Evolutionary conservation across 306 rosid genomes (phyloP).

Genomic region (Rubus idaeus): DNA sequence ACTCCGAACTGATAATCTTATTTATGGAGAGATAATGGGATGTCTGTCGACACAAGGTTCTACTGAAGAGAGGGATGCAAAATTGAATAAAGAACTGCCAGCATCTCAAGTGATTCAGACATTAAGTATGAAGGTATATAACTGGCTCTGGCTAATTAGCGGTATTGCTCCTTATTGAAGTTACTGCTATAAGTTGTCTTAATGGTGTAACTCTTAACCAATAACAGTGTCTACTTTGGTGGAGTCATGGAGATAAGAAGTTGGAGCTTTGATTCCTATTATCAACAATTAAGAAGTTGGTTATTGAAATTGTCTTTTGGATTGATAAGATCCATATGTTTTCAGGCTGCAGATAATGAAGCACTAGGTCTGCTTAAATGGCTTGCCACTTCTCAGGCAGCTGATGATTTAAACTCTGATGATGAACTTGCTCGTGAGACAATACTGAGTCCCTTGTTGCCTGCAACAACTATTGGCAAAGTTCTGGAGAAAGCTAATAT

Average conservation of each 20-base stretch:
- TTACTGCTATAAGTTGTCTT: background rate
- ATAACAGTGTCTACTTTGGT: background rate
- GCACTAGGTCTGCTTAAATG: constrained; percentile 74
- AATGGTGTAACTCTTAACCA: background rate
- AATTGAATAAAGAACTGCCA: constrained; percentile 44
- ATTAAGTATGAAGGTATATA: constrained; percentile 44
- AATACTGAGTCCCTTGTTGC: constrained; percentile 74
- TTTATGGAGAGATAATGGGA: constrained; percentile 38
- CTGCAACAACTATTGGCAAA: constrained; percentile 62
- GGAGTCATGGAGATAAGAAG: background rate
- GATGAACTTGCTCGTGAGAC: constrained; percentile 84
- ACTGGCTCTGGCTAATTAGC: background rate
- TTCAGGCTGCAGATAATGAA: constrained; percentile 66
- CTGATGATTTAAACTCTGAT: constrained; percentile 68
- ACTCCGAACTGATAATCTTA: constrained; percentile 25
- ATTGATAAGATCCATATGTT: constrained; percentile 23
- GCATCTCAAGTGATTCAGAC: constrained; percentile 36
- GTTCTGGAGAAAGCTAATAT: constrained; percentile 76
- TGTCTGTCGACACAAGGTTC: constrained; percentile 50
- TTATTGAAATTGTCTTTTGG: constrained; percentile 15
- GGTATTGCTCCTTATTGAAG: background rate
- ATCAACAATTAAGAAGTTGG: background rate
- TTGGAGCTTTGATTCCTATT: constrained; percentile 8
- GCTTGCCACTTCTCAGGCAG: constrained; percentile 86
- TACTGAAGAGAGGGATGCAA: constrained; percentile 34